These are phyloP conservation scores for Xerocomus spinulosus DNA, from an alignment of 768 basidiomycete species.

Conservation along the genomic window DNA sequence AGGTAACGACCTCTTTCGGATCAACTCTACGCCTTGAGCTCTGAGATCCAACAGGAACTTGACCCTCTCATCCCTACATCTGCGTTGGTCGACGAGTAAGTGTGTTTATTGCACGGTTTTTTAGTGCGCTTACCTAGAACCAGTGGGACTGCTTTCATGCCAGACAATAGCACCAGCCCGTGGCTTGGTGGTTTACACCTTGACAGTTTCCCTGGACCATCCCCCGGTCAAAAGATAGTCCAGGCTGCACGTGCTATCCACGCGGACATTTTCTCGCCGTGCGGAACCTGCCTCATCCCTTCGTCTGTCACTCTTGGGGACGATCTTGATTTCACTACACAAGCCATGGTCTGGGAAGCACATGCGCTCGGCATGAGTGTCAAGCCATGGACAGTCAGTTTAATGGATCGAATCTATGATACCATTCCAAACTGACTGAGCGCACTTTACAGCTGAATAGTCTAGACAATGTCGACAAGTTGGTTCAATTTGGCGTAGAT, in stretches of 20 bases:
- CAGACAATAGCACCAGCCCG: slow-evolving; percentile 45
- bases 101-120: background rate
- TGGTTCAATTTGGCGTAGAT: slow-evolving; percentile 60
- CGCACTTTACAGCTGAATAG: slow-evolving; percentile 47
- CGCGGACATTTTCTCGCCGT: slow-evolving; percentile 64
- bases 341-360: slow-evolving; percentile 62
- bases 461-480: slow-evolving; percentile 55
- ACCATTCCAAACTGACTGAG: background rate
- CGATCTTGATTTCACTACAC: slow-evolving; percentile 57
- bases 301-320: slow-evolving; percentile 39
- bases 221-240: slow-evolving; percentile 54
- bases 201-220: slow-evolving; percentile 58
- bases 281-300: slow-evolving; percentile 39
- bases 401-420: background rate
- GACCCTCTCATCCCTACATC: slow-evolving; percentile 54
- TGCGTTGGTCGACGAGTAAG: slow-evolving; percentile 64
- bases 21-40: background rate
- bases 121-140: background rate
- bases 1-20: slow-evolving; percentile 33
- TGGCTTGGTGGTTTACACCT: slow-evolving; percentile 71
- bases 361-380: slow-evolving; percentile 60
- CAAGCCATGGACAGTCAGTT: slow-evolving; percentile 70
- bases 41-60: slow-evolving; percentile 37
- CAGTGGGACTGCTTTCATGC: slow-evolving; percentile 39
- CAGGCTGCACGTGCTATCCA: slow-evolving; percentile 63